Evolutionary conservation across 2,329 filamentous ascomycete genomes (phyloP).

Genomic region (Fusarium tuaranense): DNA sequence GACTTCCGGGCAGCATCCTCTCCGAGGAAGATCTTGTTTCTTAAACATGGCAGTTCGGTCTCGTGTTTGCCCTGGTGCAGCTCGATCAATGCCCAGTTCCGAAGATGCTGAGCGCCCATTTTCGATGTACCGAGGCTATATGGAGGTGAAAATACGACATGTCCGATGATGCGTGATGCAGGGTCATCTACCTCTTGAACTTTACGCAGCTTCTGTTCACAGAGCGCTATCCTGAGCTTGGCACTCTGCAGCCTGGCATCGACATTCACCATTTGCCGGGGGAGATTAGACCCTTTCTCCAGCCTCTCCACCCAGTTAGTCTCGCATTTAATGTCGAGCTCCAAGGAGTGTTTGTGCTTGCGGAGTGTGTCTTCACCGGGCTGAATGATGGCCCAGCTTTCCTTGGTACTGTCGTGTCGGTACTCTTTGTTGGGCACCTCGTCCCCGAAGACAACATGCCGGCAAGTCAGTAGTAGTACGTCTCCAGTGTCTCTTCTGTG

Average conservation of each 20-base stretch:
- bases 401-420: neutral
- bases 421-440: neutral
- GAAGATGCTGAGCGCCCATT: neutral
- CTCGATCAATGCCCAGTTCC: slow-evolving; percentile 25
- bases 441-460: slow-evolving; percentile 13
- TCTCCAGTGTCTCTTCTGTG: neutral
- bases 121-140: neutral
- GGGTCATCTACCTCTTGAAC: neutral
- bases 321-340: neutral
- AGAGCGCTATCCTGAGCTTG: neutral
- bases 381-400: neutral
- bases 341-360: neutral
- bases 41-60: neutral
- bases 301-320: neutral
- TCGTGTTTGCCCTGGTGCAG: slow-evolving; percentile 9
- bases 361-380: neutral
- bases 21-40: neutral
- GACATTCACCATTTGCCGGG: neutral
- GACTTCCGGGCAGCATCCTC: neutral
- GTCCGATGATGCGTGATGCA: slow-evolving; percentile 2
- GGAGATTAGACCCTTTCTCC: neutral
- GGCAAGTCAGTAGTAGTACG: slow-evolving; percentile 30
- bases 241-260: neutral
- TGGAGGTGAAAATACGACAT: slow-evolving; percentile 8
- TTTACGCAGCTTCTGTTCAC: neutral